These are phyloP conservation scores for Ambrosiella cleistominuta DNA, from an alignment of 2,329 filamentous ascomycete species.

Conservation along the genomic window DNA sequence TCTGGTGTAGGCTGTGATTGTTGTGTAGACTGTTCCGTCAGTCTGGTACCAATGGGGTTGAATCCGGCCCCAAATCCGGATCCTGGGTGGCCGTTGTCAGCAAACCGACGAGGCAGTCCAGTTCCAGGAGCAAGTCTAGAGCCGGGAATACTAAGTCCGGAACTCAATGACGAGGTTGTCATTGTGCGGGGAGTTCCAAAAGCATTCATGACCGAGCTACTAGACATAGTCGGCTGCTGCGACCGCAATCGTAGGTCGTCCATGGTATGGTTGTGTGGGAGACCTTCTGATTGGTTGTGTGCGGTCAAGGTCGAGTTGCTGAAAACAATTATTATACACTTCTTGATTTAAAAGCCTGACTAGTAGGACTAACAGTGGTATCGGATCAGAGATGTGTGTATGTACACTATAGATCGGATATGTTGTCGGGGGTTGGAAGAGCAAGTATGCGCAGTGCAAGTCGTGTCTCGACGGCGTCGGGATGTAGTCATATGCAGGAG, in stretches of 20 bases:
- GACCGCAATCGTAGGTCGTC: conserved; percentile 1
- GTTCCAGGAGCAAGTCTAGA: not conserved
- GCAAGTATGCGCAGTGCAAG: not conserved
- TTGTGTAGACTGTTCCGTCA: not conserved
- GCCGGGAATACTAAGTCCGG: not conserved
- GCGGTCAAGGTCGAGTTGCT: not conserved
- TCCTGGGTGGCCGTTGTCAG: conserved; percentile 1
- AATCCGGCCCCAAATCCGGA: not conserved
- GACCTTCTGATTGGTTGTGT: not conserved
- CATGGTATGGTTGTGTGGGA: not conserved
- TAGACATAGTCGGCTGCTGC: not conserved
- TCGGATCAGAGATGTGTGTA: not conserved
- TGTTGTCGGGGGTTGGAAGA: not conserved
- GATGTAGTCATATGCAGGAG: conserved; percentile 1
- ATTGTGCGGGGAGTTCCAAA: conserved; percentile 3
- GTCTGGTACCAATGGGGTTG: conserved; percentile 5
- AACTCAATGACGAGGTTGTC: not conserved
- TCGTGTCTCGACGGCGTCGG: not conserved
- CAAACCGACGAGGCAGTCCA: conserved; percentile 8
- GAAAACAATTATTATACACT: not conserved
- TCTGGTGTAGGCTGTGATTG: not conserved
- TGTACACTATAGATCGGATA: not conserved
- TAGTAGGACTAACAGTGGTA: not conserved
- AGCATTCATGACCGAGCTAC: not conserved
- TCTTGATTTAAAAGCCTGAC: not conserved